A percentile compares a stretch with the other conserved stretches of the same genome.
These are phyloP conservation scores for Dothidotthia symphoricarpi DNA, from an alignment of 2,329 filamentous ascomycete species.

Conservation along the genomic window DNA sequence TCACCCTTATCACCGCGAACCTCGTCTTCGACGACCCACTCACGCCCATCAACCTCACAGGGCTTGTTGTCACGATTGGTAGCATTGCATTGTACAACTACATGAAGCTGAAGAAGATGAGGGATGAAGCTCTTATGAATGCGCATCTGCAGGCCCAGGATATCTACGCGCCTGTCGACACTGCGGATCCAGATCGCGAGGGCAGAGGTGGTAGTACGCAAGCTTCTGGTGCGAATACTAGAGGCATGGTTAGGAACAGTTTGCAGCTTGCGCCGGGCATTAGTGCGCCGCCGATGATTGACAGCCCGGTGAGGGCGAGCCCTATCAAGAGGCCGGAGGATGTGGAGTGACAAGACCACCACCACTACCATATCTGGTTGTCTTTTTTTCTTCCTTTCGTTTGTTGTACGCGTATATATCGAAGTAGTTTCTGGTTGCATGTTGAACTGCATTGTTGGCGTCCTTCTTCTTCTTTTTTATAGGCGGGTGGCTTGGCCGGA, in stretches of 20 bases:
- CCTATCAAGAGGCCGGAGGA: conserved; percentile 50
- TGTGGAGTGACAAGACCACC: conserved; percentile 35
- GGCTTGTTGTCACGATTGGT: conserved; percentile 80
- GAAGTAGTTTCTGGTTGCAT: conserved; percentile 4
- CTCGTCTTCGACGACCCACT: conserved; percentile 85
- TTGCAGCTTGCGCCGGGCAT: conserved; percentile 38
- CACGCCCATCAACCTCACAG: conserved; percentile 82
- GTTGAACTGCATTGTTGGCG: conserved; percentile 19
- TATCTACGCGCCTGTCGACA: conserved; percentile 39
- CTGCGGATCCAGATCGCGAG: conserved; percentile 31
- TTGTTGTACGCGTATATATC: conserved; percentile 4
- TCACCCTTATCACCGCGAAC: conserved; percentile 87
- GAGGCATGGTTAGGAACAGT: conserved; percentile 38
- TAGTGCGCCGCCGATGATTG: conserved; percentile 12
- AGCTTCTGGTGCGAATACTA: conserved; percentile 20
- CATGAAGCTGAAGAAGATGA: conserved; percentile 89
- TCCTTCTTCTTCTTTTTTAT: no score
- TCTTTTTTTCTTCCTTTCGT: not conserved
- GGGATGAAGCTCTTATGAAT: conserved; percentile 63
- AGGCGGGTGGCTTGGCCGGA: no score
- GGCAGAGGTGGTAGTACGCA: conserved; percentile 16
- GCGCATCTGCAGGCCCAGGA: conserved; percentile 44
- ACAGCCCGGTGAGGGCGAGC: conserved; percentile 35
- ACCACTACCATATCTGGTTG: not conserved
- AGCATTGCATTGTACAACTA: conserved; percentile 92